These are phyloP conservation scores for Paramecium caudatum DNA, from an alignment of 73 alveolate genomes.

Conservation along the genomic window DNA sequence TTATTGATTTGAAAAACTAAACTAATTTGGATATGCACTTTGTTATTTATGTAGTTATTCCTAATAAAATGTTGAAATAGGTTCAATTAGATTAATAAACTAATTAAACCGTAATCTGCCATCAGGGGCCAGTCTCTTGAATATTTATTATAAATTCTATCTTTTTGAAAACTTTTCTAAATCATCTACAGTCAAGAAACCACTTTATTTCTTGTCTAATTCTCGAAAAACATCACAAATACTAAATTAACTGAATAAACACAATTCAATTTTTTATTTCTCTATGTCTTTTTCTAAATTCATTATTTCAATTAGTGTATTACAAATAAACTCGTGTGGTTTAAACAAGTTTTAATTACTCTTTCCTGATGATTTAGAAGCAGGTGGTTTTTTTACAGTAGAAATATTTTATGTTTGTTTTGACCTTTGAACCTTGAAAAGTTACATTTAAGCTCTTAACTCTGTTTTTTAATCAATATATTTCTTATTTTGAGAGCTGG, in stretches of 20 bases:
- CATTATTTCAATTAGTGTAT: not conserved
- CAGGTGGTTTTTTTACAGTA: not conserved
- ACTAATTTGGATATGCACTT: not conserved
- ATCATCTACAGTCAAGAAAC: conserved; percentile 23
- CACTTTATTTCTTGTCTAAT: not conserved
- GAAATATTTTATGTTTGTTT: not conserved
- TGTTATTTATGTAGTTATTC: not conserved
- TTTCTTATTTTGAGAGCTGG: conserved; percentile 1
- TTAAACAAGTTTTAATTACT: not conserved
- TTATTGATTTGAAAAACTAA: too few species aligned
- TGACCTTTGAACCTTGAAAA: conserved; percentile 20
- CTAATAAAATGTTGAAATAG: not conserved
- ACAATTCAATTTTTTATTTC: not conserved
- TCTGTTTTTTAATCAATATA: conserved; percentile 54
- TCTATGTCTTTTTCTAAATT: conserved; percentile 29
- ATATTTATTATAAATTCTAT: not conserved
- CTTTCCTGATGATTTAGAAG: not conserved
- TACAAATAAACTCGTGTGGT: not conserved
- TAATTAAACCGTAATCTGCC: conserved; percentile 29
- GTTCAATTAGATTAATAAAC: not conserved
- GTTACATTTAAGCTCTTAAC: conserved; percentile 57
- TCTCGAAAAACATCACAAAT: conserved; percentile 21
- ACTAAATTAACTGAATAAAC: not conserved
- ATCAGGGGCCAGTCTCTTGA: not conserved
- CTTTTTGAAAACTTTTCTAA: not conserved